A percentile compares a stretch with the other conserved stretches of the same genome.
phyloP scores from a whole-genome alignment of 768 basidiomycete genomes.

The Boletus sp. region DNA sequence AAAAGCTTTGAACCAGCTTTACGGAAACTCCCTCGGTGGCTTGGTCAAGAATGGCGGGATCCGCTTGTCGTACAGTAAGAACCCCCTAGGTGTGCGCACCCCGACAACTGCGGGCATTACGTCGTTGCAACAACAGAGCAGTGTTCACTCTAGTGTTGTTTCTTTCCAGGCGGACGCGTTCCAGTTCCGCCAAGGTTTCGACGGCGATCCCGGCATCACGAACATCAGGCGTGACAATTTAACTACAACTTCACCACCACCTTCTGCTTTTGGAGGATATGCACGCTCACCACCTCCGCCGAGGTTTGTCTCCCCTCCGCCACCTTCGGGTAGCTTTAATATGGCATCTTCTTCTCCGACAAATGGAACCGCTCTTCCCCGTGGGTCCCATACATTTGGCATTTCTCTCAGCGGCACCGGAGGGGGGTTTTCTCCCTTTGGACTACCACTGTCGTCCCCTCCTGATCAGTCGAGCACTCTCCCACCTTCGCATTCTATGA shows the following conservation, averaged over 20 bases:
- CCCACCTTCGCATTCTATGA: constrained; percentile 32
- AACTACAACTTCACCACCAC: constrained; percentile 22
- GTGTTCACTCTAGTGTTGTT: constrained; percentile 13
- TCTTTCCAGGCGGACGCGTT: constrained; percentile 30
- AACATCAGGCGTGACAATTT: constrained; percentile 26
- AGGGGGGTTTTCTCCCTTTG: constrained; percentile 31
- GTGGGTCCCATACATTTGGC: constrained; percentile 32
- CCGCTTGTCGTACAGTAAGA: constrained; percentile 95
- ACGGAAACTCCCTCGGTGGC: constrained; percentile 88
- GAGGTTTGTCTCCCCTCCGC: constrained; percentile 33
- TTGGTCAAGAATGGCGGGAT: constrained; percentile 95
- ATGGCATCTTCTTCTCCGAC: constrained; percentile 24
- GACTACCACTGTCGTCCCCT: constrained; percentile 32
- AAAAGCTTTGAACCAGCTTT: constrained; percentile 83
- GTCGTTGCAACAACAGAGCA: constrained; percentile 27
- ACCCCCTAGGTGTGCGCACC: constrained; percentile 90
- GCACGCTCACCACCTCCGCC: constrained; percentile 34
- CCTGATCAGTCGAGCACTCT: constrained; percentile 26
- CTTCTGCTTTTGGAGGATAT: constrained; percentile 27
- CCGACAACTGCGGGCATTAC: constrained; percentile 52
- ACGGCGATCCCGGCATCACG: constrained; percentile 18
- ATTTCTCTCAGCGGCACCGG: constrained; percentile 27
- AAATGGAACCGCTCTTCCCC: constrained; percentile 26
- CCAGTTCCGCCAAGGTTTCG: constrained; percentile 31
- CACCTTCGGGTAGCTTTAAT: constrained; percentile 29